These are phyloP conservation scores for Xylaria sp. DNA, from an alignment of 495 filamentous ascomycete species.

Conservation along the genomic window DNA sequence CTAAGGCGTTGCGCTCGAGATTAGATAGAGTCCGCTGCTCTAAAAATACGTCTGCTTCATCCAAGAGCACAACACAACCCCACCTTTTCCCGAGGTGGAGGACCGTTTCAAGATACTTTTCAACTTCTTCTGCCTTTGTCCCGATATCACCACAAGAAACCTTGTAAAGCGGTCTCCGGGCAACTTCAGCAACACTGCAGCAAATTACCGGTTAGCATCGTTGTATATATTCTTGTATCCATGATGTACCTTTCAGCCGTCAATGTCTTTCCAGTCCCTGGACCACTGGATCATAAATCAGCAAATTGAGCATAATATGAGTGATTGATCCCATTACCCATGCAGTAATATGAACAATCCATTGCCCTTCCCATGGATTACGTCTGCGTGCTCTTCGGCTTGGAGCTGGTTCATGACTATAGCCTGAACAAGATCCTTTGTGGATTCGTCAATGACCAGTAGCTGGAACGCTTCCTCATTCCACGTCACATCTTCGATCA, in stretches of 20 bases:
- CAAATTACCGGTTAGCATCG: not conserved
- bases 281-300: conserved; percentile 35
- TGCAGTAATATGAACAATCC: conserved; percentile 60
- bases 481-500: too few species aligned
- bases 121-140: conserved; percentile 45
- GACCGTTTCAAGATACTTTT: conserved; percentile 49
- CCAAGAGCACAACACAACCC: conserved; percentile 28
- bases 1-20: too few species aligned
- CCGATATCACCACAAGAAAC: conserved; percentile 58
- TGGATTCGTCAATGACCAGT: conserved; percentile 47
- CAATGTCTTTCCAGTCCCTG: conserved; percentile 60
- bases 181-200: conserved; percentile 47
- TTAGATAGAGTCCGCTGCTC: too few species aligned
- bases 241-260: conserved; percentile 47
- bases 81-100: conserved; percentile 49
- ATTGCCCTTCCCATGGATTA: conserved; percentile 56
- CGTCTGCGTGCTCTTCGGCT: conserved; percentile 42
- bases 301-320: not conserved
- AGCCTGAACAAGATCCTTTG: conserved; percentile 58
- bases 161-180: conserved; percentile 48
- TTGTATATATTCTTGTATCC: not conserved
- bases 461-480: too few species aligned
- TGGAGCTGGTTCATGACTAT: conserved; percentile 45
- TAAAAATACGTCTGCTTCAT: too few species aligned
- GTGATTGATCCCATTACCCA: conserved; percentile 28